Percentiles rank a stretch among this genome's conserved stretches.
phyloP scores from a whole-genome alignment of 148 eudicot species.

The Polygonum maritimum region DNA sequence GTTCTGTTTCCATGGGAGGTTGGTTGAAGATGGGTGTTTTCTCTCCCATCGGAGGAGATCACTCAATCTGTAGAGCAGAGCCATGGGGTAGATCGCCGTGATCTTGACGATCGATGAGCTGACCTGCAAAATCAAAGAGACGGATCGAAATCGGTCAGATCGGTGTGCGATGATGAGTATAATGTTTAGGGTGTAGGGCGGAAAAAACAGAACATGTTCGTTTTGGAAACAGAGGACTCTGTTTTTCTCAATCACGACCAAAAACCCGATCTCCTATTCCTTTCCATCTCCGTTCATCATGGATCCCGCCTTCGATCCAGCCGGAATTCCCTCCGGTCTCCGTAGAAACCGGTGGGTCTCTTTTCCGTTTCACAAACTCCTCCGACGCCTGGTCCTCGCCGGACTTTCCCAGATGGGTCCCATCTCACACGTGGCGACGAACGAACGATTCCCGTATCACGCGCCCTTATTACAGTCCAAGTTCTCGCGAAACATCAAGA shows the following conservation, averaged over 20 bases:
- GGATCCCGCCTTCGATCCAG: neutral
- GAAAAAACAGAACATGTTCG: conserved; percentile 15
- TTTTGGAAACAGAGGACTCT: conserved; percentile 13
- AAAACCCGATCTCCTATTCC: too few species aligned
- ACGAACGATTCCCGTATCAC: neutral
- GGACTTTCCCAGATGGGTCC: neutral
- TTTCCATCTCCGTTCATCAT: neutral
- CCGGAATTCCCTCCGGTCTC: too few species aligned
- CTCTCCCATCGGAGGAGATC: conserved; percentile 78
- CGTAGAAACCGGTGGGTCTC: too few species aligned
- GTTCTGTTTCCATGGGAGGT: conserved; percentile 79
- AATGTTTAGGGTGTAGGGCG: neutral
- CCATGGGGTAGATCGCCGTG: conserved; percentile 62
- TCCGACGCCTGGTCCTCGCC: neutral
- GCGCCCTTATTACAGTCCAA: neutral
- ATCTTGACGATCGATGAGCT: conserved; percentile 81
- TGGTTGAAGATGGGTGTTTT: conserved; percentile 32
- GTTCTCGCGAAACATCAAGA: neutral
- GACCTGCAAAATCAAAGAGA: conserved; percentile 32
- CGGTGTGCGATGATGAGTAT: neutral
- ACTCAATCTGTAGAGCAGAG: conserved; percentile 48
- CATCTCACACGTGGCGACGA: too few species aligned
- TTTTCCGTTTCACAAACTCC: neutral
- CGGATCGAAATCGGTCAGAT: neutral
- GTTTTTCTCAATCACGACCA: neutral